Evolutionary conservation across 163 green algal species (phyloP), one percentile per base, ranked within the genome.

Genomic region (Chlamydomonas reinhardtii): DNA sequence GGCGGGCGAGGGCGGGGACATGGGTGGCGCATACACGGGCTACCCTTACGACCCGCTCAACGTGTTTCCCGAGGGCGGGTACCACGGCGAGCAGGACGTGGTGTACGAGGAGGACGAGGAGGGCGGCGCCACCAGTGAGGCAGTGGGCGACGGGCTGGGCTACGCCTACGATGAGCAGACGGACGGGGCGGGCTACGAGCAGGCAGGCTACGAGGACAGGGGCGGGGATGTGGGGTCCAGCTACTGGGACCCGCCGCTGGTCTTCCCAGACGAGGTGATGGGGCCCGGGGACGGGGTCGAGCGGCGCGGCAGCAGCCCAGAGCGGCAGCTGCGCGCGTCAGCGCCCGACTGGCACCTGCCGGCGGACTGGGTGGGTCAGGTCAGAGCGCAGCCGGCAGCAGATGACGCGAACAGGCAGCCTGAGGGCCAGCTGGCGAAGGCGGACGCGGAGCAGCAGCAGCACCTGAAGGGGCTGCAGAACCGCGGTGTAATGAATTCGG

Each of bases 351-450:
- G 48, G 48, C n/a, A 48, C 37, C 31, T 20, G 59, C 25, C 54
- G 62, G 72, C 54, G 54, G 32, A 85, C 25, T 29, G 43, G 81
- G 59, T 62, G 68, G 78, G 79, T 34, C 66, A 86, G 61, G 56
- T 84, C 25, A 52, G 32, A 11, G 19, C 88, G 79, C 68, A 79
- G 39, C 79, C 90, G 74, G 24, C 59, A 59, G 86, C 88, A 34
- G 9, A 20, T 48, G 68, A 77, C 6, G 82, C 59, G 19, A 29
- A 39, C 2, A 19, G 52, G 70, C 32, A 54, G 37, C 64, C 34
- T n/a, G 17, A 22, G 20, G 43, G 25, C 29, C 12, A 22, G 48
- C 14, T 1, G 48, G 48, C 48, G 48, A 56, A 12, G 48, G 9
- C 48, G 6, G 48, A 56, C 14, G 48, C 9, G 48, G 8, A 61